Evolutionary conservation across 208 protist species (phyloP).

Genomic region (Kentomonas sorsogonicus): DNA sequence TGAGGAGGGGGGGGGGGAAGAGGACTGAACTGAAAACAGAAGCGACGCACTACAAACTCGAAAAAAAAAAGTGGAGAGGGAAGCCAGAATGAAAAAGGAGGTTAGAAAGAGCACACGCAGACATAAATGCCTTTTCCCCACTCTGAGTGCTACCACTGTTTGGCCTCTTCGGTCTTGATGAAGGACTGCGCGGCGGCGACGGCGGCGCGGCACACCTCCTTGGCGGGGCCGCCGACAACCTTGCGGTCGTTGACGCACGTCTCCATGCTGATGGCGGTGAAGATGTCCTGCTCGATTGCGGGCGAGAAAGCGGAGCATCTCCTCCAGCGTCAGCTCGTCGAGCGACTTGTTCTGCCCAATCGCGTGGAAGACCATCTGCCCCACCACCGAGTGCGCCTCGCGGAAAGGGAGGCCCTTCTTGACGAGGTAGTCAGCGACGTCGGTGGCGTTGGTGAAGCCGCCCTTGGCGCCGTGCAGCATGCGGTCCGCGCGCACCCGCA

Average conservation of each 20-base stretch:
- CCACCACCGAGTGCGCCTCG: slow-evolving; percentile 28
- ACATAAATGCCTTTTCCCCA: too few species aligned
- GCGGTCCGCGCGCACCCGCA: slow-evolving; percentile 17
- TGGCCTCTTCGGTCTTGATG: too few species aligned
- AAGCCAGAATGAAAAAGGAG: not conserved
- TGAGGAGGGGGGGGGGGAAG: not conserved
- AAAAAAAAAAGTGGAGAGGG: slow-evolving; percentile 7
- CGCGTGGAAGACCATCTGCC: slow-evolving; percentile 23
- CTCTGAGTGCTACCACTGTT: too few species aligned
- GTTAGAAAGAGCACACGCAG: not conserved
- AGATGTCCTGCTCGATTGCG: slow-evolving; percentile 23
- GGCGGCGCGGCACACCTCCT: slow-evolving; percentile 17
- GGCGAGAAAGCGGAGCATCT: slow-evolving; percentile 16
- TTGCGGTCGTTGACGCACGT: slow-evolving; percentile 30
- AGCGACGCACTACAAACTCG: not conserved
- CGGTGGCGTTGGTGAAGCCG: slow-evolving; percentile 29
- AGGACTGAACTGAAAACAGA: not conserved
- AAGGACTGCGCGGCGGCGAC: slow-evolving; percentile 16
- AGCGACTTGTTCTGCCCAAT: slow-evolving; percentile 24
- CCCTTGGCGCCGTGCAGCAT: slow-evolving; percentile 23
- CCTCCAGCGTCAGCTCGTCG: slow-evolving; percentile 20
- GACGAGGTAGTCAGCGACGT: slow-evolving; percentile 24
- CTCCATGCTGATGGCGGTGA: slow-evolving; percentile 29
- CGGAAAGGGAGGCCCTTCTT: slow-evolving; percentile 29
- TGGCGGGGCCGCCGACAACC: slow-evolving; percentile 21